Base-by-base conservation (phyloP, 352 stramenopile species). In the Thraustotheca clavata region DNA sequence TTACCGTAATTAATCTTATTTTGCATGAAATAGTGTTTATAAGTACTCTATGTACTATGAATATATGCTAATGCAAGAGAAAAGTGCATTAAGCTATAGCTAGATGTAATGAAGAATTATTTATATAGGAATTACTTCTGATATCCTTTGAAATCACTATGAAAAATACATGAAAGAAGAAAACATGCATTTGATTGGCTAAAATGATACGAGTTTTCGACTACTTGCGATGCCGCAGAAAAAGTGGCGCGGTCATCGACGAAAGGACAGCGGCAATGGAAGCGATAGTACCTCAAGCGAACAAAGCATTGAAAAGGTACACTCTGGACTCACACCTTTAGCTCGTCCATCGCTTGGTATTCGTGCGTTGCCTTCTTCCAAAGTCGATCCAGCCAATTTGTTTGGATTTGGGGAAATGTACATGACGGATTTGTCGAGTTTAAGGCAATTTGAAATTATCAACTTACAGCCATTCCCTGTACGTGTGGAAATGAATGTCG, bases 401-500 rank as follows among this genome's bases (percentile, higher is more conserved):
- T 77, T 95, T 16, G 73, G 68, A 8, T 73, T 95, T 29, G 84
- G 85, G 29, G 84, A 94, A 26, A 76, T 95, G 33, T 95, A 95
- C 71, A 71, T 95, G 29, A 93, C 91, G 60, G 86, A 94, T 60
- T 70, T 94, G 24, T 93, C 84, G 8, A 77, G 89, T 60, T 81
- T 95, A 50, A 85, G 81, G 57, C 73, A 90, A 48, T 87, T 95
- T 41, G 83, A 95, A 55, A 54, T 95, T 49, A 75, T 69, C 38
- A 95, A 95, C 63, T 67, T 74, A 12, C 83, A 75, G 59, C 24
- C 76, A 20, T 73, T 73, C 8, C 63, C 68, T 3, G 35, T 95
- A 32, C 76, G 75, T 33, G 60, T 94, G n/a, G 69, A 81, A 52
- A 72, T 95, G 34, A 79, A 78, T 22, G 74, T 74, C 6, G 85